Evolutionary conservation across 1,284 basidiomycete genomes (phyloP).

Genomic region (Malassezia brasiliensis): DNA sequence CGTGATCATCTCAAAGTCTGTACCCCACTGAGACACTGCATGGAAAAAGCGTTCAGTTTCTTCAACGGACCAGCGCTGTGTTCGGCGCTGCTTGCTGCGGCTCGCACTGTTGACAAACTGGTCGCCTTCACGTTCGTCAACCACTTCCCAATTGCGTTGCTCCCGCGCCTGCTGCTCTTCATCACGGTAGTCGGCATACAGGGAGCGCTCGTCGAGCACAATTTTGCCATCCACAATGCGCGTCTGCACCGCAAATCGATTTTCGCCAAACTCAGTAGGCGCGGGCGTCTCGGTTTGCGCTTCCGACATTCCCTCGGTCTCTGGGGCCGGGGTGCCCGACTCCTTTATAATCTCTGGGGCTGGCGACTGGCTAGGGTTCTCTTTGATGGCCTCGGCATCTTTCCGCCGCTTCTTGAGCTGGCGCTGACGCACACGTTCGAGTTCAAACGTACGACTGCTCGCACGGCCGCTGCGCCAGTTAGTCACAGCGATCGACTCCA

Average conservation of each 20-base stretch:
- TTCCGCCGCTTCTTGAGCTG: slow-evolving; percentile 24
- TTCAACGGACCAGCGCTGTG: slow-evolving; percentile 68
- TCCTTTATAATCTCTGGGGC: slow-evolving; percentile 11
- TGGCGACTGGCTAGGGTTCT: slow-evolving; percentile 9
- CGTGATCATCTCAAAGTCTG: slow-evolving; percentile 83
- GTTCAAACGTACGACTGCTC: slow-evolving; percentile 37
- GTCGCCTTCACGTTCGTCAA: slow-evolving; percentile 64
- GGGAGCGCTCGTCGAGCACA: slow-evolving; percentile 47
- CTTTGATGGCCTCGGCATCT: slow-evolving; percentile 22
- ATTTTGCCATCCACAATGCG: slow-evolving; percentile 49
- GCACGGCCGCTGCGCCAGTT: slow-evolving; percentile 33
- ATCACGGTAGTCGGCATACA: slow-evolving; percentile 42
- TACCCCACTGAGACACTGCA: slow-evolving; percentile 76
- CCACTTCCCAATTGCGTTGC: slow-evolving; percentile 58
- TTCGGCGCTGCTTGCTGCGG: slow-evolving; percentile 59
- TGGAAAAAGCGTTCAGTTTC: slow-evolving; percentile 75
- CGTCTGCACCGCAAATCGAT: slow-evolving; percentile 44
- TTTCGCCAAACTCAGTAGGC: slow-evolving; percentile 33
- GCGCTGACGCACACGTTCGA: slow-evolving; percentile 29
- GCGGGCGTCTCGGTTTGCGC: slow-evolving; percentile 1
- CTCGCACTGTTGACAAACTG: slow-evolving; percentile 70
- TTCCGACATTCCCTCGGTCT: not conserved
- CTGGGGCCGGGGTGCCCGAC: slow-evolving; percentile 6
- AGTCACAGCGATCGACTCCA: slow-evolving; percentile 22
- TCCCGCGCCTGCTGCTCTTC: slow-evolving; percentile 53